phyloP scores from a whole-genome alignment of 2,329 filamentous ascomycete genomes.

The Penicillium sp. region DNA sequence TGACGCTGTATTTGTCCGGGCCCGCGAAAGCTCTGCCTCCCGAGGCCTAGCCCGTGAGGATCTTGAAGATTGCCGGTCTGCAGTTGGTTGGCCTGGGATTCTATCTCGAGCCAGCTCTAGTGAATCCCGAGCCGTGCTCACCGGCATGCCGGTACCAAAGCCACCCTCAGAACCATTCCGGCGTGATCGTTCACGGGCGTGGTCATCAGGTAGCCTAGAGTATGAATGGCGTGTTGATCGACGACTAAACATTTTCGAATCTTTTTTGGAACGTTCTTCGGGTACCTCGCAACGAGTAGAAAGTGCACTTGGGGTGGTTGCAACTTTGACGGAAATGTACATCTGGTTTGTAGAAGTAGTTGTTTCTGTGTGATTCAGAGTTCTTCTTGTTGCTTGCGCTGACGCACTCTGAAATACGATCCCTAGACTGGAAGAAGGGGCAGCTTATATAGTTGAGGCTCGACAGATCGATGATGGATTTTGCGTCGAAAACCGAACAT shows the following conservation, averaged over 20 bases:
- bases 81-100: background rate
- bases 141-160: background rate
- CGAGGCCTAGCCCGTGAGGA: too few relatives aligned
- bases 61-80: too few relatives aligned
- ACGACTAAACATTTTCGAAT: background rate
- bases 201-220: background rate
- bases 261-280: background rate
- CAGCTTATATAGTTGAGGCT: background rate
- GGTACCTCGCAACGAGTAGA: background rate
- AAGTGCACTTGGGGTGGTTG: background rate
- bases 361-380: background rate
- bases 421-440: background rate
- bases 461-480: background rate
- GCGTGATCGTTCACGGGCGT: background rate
- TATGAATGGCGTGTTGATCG: background rate
- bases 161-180: background rate
- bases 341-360: background rate
- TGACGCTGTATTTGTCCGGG: too few relatives aligned
- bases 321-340: too few relatives aligned
- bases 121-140: background rate
- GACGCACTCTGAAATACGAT: background rate
- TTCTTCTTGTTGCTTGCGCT: background rate
- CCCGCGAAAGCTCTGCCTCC: too few relatives aligned
- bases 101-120: background rate
- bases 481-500: background rate